Base-by-base conservation (phyloP, 345 rosid species). In the Anastatica hierochuntica region DNA sequence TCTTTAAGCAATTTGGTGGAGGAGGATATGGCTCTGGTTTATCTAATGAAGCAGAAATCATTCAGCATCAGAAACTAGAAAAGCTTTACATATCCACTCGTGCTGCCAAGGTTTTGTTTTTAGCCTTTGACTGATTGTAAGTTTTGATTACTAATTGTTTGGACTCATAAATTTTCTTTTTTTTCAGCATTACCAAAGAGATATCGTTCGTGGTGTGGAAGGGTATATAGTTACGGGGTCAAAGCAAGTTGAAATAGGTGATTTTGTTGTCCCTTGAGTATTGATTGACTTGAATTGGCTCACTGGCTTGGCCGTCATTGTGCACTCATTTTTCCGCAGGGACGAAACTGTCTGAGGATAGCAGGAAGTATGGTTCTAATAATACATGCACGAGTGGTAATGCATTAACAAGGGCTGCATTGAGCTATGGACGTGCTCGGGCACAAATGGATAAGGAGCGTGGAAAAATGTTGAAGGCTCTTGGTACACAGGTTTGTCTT, bases 141-240 rank as follows among this genome's bases (percentile, higher is more conserved):
- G 6, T n/a, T 60, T 53, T 41, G 10, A 11, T 17, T 21, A 8
- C 6, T 39, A 0, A 46, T 14, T 3, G 4, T 8, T 24, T 67
- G 41, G 45, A 35, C 62, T 67, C 27, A 37, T 14, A 20, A 19
- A 12, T 42, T 31, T 23, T 18, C n/a, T 62, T 33, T 27, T 20
- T 14, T 76, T 74, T 30, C 85, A 90, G 98, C 96, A 88, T 79
- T 90, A 69, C 56, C 98, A 90, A 84, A 79, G 95, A 69, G 96
- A 90, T 60, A 79, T 90, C 56, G 95, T 90, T 20, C 96, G 98
- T 24, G 96, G 98, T 20, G 96, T 88, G 15, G 98, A 90, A 81
- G 98, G 96, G 39, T 81, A 88, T 70, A 82, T 90, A 14, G 88
- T 82, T 44, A 82, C 85, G 0, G 96, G 98, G 24, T 79, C 95